A percentile compares a stretch with the other conserved stretches of the same genome.
phyloP scores from a whole-genome alignment of 805 yeast species.

The Hanseniaspora taiwanica region DNA sequence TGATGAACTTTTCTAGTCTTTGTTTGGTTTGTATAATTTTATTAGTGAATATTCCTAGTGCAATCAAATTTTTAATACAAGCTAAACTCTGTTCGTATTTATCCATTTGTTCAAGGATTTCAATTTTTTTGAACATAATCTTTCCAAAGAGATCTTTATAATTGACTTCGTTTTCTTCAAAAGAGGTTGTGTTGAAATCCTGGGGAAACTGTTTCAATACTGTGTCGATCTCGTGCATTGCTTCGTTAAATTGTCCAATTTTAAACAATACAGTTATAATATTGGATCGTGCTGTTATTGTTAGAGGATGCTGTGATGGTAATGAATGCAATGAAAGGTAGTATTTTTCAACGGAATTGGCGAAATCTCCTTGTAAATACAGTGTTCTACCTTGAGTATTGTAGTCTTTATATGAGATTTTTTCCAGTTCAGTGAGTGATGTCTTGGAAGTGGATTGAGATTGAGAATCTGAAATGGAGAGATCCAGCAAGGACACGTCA shows the following conservation, averaged over 20 bases:
- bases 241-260: constrained; percentile 46
- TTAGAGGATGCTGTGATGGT: constrained; percentile 50
- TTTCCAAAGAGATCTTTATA: constrained; percentile 60
- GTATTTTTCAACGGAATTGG: constrained; percentile 49
- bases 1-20: constrained; percentile 54
- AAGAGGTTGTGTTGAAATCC: constrained; percentile 29
- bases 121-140: constrained; percentile 59
- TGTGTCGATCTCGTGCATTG: constrained; percentile 18
- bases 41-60: constrained; percentile 53
- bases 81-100: constrained; percentile 48
- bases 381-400: constrained; percentile 46
- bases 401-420: constrained; percentile 16
- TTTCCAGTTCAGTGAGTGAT: too few species aligned
- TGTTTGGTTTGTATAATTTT: constrained; percentile 67
- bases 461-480: too few species aligned
- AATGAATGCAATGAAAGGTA: constrained; percentile 40
- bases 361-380: constrained; percentile 75
- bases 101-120: constrained; percentile 72
- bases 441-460: too few species aligned
- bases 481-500: too few species aligned
- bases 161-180: constrained; percentile 29
- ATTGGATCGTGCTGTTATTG: constrained; percentile 63
- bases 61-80: constrained; percentile 48
- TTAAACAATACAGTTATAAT: constrained; percentile 54
- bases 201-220: constrained; percentile 26